Evolutionary conservation across 495 filamentous ascomycete genomes (phyloP).

Genomic region (Entonaema liquescens): DNA sequence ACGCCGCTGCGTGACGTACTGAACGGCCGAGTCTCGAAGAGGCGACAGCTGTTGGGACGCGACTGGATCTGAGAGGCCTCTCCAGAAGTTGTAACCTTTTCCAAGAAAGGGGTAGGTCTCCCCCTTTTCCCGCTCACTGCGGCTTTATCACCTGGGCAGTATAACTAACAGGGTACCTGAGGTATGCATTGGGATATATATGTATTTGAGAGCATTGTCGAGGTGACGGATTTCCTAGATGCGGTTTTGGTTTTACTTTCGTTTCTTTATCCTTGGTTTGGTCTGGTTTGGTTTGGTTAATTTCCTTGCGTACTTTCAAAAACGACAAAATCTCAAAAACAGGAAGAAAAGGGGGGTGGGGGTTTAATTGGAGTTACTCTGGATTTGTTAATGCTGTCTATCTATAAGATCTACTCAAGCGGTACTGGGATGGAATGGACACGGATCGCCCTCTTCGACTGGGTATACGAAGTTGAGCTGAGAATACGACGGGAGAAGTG

Average conservation of each 20-base stretch:
- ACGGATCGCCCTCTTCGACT: not conserved
- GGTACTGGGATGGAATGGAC: not conserved
- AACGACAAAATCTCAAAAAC: too few relatives aligned
- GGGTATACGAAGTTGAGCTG: not conserved
- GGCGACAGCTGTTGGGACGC: too few relatives aligned
- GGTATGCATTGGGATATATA: not conserved
- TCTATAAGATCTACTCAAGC: not conserved
- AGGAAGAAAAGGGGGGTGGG: too few relatives aligned
- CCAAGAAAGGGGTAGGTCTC: not conserved
- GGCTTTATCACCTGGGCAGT: not conserved
- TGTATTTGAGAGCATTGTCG: too few relatives aligned
- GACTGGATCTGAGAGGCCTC: too few relatives aligned
- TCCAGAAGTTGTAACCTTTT: not conserved
- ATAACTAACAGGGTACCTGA: not conserved
- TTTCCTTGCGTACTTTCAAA: too few relatives aligned
- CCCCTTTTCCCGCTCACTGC: not conserved
- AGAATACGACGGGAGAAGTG: not conserved
- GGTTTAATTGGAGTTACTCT: too few relatives aligned
- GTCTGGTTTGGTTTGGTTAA: too few relatives aligned
- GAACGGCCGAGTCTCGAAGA: not conserved
- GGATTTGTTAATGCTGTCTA: too few relatives aligned
- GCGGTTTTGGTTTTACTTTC: too few relatives aligned
- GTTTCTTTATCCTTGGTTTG: too few relatives aligned
- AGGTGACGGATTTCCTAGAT: too few relatives aligned
- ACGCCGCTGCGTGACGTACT: not conserved